phyloP scores from a whole-genome alignment of 169 alveolate species.

The Eimeria maxima region DNA sequence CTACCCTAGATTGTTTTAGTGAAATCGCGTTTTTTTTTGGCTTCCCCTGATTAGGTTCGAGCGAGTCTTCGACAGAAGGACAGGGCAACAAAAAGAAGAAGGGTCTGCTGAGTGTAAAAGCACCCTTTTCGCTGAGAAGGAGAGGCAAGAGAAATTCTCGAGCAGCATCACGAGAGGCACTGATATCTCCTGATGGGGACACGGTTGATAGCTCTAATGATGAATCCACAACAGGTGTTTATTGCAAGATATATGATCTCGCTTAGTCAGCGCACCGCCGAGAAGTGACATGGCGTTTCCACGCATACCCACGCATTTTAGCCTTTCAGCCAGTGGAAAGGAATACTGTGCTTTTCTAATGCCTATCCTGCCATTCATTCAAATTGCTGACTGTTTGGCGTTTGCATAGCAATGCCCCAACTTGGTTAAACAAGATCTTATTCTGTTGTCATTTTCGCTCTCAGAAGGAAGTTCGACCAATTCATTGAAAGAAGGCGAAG shows the following conservation, averaged over 20 bases:
- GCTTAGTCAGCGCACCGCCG: not conserved
- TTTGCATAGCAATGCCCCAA: not conserved
- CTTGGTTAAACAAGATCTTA: no score
- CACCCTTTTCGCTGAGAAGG: not conserved
- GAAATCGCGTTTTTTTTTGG: not conserved
- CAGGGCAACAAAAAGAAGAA: not conserved
- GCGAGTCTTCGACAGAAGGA: constrained; percentile 3
- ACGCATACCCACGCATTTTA: not conserved
- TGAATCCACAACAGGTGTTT: not conserved
- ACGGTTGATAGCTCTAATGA: not conserved
- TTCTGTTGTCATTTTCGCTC: not conserved
- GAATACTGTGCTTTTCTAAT: not conserved
- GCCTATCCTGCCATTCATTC: not conserved
- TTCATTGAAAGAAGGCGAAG: not conserved
- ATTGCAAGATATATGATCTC: not conserved
- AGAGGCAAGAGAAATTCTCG: not conserved
- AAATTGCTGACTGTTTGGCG: not conserved
- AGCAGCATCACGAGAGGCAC: not conserved
- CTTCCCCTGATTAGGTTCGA: not conserved
- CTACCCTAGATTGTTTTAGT: not conserved
- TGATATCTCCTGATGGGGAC: not conserved
- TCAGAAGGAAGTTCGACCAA: constrained; percentile 5
- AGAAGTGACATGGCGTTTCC: not conserved
- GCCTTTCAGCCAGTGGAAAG: not conserved
- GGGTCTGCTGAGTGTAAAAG: not conserved